phyloP scores from a whole-genome alignment of 169 alveolate genomes.

The Cryptosporidium viatorum region DNA sequence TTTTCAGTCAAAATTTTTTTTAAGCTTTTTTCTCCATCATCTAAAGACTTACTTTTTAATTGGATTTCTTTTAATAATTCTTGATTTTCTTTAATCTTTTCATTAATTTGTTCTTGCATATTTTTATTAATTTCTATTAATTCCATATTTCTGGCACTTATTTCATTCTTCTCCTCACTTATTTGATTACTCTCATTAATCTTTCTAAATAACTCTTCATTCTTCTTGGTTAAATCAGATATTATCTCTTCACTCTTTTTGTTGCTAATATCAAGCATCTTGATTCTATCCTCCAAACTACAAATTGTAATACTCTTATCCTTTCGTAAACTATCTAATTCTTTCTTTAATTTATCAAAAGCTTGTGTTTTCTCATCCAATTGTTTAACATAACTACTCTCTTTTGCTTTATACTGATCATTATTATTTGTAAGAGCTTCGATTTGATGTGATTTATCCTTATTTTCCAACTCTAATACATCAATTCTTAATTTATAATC shows the following conservation, averaged over 20 bases:
- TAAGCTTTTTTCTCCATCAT: not conserved
- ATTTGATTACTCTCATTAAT: not conserved
- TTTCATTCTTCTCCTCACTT: not conserved
- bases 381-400: slow-evolving; percentile 19
- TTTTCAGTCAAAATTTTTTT: not conserved
- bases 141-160: not conserved
- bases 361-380: slow-evolving; percentile 16
- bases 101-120: not conserved
- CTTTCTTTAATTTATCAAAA: slow-evolving; percentile 29
- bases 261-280: slow-evolving; percentile 59
- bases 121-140: not conserved
- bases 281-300: slow-evolving; percentile 59
- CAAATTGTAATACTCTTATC: not conserved
- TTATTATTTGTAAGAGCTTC: not conserved
- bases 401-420: not conserved
- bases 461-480: slow-evolving; percentile 11
- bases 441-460: not conserved
- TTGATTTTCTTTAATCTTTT: slow-evolving; percentile 30
- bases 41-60: not conserved
- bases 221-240: slow-evolving; percentile 25
- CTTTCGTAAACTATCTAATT: slow-evolving; percentile 10
- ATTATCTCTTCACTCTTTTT: slow-evolving; percentile 42
- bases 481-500: slow-evolving; percentile 12
- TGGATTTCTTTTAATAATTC: not conserved
- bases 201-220: slow-evolving; percentile 32